A percentile compares a stretch with the other conserved stretches of the same genome.
phyloP scores from a whole-genome alignment of 345 rosid genomes.

The Geranium brycei region DNA sequence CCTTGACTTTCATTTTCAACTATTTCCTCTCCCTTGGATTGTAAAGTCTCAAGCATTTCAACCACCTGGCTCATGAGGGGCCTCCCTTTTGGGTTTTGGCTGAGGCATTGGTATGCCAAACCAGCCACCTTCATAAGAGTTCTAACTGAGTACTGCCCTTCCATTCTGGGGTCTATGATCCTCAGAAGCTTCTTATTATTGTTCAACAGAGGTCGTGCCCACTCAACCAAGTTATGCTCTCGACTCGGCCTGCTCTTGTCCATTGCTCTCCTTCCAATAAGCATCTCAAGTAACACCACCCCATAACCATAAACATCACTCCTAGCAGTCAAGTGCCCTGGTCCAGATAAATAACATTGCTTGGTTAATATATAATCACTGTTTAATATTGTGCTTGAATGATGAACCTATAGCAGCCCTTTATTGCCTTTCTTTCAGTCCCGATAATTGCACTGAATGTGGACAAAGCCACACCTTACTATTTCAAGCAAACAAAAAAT shows the following conservation, averaged over 20 bases:
- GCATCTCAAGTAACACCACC: slow-evolving; percentile 89
- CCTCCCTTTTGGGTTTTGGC: slow-evolving; percentile 87
- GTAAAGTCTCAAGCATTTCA: slow-evolving; percentile 51
- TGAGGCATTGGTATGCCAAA: slow-evolving; percentile 76
- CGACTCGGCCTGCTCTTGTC: slow-evolving; percentile 84
- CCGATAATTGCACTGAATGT: not conserved
- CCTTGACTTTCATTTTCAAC: slow-evolving; percentile 31
- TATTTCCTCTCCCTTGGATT: slow-evolving; percentile 17
- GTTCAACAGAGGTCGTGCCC: slow-evolving; percentile 88
- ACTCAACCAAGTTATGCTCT: slow-evolving; percentile 88
- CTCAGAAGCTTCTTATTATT: slow-evolving; percentile 72
- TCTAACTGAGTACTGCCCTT: slow-evolving; percentile 58
- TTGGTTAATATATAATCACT: not conserved
- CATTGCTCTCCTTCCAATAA: slow-evolving; percentile 85
- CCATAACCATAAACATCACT: slow-evolving; percentile 97
- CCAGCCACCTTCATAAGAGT: slow-evolving; percentile 61
- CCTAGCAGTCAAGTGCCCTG: slow-evolving; percentile 90
- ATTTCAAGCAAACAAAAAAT: no score
- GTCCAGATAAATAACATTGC: slow-evolving; percentile 11
- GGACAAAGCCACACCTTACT: no score
- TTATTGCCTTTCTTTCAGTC: not conserved
- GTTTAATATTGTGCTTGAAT: not conserved
- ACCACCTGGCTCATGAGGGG: slow-evolving; percentile 82
- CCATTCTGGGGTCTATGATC: slow-evolving; percentile 86
- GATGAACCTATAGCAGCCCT: not conserved